Evolutionary conservation across 441 rosid species (phyloP), one percentile per base, ranked within the genome.

Genomic region (Raphanus hybrid): DNA sequence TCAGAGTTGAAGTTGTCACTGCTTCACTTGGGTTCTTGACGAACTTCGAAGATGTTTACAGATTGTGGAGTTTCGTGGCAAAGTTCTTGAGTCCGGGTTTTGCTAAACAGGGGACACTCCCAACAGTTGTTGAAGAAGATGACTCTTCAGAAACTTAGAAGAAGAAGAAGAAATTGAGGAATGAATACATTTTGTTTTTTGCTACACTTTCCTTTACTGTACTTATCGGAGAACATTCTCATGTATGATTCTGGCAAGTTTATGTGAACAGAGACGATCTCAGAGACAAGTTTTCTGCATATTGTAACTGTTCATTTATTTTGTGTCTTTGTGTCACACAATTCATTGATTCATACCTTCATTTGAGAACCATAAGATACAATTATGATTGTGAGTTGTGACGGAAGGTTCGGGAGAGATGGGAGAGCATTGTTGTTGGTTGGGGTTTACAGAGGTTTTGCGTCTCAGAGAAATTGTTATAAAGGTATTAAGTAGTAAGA

Each of bases 11-110:
- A 79, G 99, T 93, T 75, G 96, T 93, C 78, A 93, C 99, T 27
- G 98, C 97, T 70, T 96, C 98, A 34, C 93, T 96, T 0, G 91
- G 99, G 72, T 96, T 96, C 84, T 85, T 96, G 78, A 93, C 97
- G 23, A 90, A 96, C 85, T 96, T 96, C 69, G 97, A 93, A 79
- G 98, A 96, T 83, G 98, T 96, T 67, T 90, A 90, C 84, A 89
- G 87, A 78, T 69, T 96, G 71, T 96, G 98, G 99, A 91, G 85
- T 39, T 93, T 96, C 57, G 89, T 91, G 14, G 89, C 97, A 0
- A 96, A 91, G 90, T 96, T 96, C 83, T 94, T 96, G 66, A 87
- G 92, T 80, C 89, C 97, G 0, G 75, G 83, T 41, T 93, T 89
- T 68, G 75, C 86, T 77, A 81, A 84, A 70, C 96, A 92, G 64